Evolutionary conservation across 495 filamentous ascomycete genomes (phyloP).

Genomic region (Hyphodiscus hymeniophilus): DNA sequence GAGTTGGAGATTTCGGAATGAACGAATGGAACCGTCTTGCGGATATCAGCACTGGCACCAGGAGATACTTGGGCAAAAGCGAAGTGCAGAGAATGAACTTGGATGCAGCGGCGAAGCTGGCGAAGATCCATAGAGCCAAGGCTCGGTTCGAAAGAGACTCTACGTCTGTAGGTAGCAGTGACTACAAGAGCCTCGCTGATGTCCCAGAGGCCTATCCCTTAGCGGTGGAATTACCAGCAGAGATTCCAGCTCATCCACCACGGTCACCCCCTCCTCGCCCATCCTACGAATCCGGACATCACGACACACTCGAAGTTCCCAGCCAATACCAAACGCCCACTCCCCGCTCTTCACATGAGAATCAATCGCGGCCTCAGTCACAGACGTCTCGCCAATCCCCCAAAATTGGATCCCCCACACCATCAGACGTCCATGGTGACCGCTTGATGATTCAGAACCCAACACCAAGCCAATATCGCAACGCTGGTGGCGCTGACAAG

Average conservation of each 20-base stretch:
- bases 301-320: slow-evolving; percentile 25
- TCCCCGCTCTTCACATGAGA: slow-evolving; percentile 7
- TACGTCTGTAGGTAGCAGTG: not conserved
- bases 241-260: slow-evolving; percentile 31
- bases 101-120: slow-evolving; percentile 71
- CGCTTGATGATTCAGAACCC: slow-evolving; percentile 40
- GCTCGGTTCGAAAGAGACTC: slow-evolving; percentile 11
- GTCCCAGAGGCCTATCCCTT: slow-evolving; percentile 34
- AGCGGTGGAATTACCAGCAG: slow-evolving; percentile 59
- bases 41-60: slow-evolving; percentile 88
- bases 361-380: slow-evolving; percentile 1
- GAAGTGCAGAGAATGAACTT: slow-evolving; percentile 69
- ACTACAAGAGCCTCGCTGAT: slow-evolving; percentile 11
- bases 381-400: slow-evolving; percentile 12
- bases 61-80: slow-evolving; percentile 66
- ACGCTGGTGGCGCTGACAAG: slow-evolving; percentile 45
- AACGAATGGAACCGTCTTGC: slow-evolving; percentile 93
- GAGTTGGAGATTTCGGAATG: slow-evolving; percentile 97
- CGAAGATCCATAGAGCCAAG: slow-evolving; percentile 58
- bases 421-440: slow-evolving; percentile 29
- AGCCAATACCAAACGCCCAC: slow-evolving; percentile 25
- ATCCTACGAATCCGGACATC: slow-evolving; percentile 23
- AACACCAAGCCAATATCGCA: slow-evolving; percentile 43
- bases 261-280: slow-evolving; percentile 17
- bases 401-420: slow-evolving; percentile 5